Conservation (phyloP, 1,139 yeast genomes). For the Petasospora rhodanensis region DNA sequence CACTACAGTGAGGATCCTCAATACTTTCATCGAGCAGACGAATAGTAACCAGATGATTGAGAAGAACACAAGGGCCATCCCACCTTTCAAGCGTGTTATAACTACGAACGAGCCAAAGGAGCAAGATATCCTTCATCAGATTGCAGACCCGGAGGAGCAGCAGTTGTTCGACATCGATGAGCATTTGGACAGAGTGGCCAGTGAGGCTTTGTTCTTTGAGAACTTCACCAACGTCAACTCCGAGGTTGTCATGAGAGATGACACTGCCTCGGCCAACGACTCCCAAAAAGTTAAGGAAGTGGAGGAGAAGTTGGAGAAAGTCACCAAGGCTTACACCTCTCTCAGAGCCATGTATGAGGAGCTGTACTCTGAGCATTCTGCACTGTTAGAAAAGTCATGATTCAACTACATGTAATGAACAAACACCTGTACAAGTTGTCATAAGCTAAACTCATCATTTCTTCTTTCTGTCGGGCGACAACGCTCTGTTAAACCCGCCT, state of each 20-base stretch:
- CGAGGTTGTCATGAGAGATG: constrained; percentile 27
- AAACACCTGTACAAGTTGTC: background rate
- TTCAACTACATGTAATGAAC: too few species aligned
- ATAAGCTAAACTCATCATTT: background rate
- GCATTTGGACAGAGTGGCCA: constrained; percentile 45
- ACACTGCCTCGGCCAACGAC: constrained; percentile 18
- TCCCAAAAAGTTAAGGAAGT: constrained; percentile 31
- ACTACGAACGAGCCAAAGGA: constrained; percentile 38
- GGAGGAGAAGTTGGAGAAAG: constrained; percentile 43
- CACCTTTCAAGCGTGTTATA: constrained; percentile 57
- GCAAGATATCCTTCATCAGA: constrained; percentile 50
- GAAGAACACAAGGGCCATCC: constrained; percentile 32
- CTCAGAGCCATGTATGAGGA: constrained; percentile 59
- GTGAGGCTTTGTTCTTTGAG: constrained; percentile 49
- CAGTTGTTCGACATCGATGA: constrained; percentile 31
- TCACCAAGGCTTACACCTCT: constrained; percentile 55
- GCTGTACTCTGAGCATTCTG: constrained; percentile 49
- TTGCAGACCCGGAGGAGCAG: constrained; percentile 26
- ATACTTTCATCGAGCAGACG: constrained; percentile 11
- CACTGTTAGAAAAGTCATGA: constrained; percentile 29
- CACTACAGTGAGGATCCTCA: constrained; percentile 33
- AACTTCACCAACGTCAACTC: constrained; percentile 38
- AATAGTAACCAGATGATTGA: constrained; percentile 14
- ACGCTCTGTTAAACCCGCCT: constrained; percentile 56
- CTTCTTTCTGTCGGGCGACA: constrained; percentile 44